Evolutionary conservation across 2,329 filamentous ascomycete genomes (phyloP), one percentile per base, ranked within the genome.

Genomic region (Fusarium sp.): DNA sequence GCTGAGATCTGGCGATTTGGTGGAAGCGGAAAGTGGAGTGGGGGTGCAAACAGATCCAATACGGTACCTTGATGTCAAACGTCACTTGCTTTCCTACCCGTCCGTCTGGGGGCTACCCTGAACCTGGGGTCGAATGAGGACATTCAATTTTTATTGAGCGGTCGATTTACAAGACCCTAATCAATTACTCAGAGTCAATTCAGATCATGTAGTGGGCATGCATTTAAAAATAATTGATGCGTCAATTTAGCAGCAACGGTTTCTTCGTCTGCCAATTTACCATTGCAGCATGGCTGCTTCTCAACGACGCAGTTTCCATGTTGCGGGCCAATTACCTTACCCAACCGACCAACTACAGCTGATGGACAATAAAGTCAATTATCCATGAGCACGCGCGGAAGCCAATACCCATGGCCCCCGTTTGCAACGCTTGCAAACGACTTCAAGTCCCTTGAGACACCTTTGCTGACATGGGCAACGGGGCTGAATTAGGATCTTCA

Each of bases 61-160:
- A 25, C 28, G 48, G 42, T 51, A 73, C 73, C 71, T 71, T 72
- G 73, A 74, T 73, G 69, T 68, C 68, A 74, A 74, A 74, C 58
- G 59, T 70, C 62, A 72, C 69, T 63, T 61, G 23, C 19, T 21
- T 42, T 41, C 18, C 45, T n/a, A 16, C 28, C 23, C 23, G 14
- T 30, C n/a, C 21, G 26, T 31, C 48, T 70, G 42, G 50, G 50
- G 60, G 53, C 48, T 70, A 72, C 69, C 66, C 69, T 71, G 66
- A 71, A 71, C 56, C 46, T 54, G 56, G 52, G 51, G 62, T 57
- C 34, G 25, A 56, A 58, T 44, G 37, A 52, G 48, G 42, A 21
- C 21, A 49, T 58, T 14, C 48, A n/a, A 25, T 25, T 14, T 11
- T 37, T 25, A n/a, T 25, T 18, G 13, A 46, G 23, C 13, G n/a